Evolutionary conservation across 257 asterid genomes (phyloP).

Genomic region (Coffea canephora): DNA sequence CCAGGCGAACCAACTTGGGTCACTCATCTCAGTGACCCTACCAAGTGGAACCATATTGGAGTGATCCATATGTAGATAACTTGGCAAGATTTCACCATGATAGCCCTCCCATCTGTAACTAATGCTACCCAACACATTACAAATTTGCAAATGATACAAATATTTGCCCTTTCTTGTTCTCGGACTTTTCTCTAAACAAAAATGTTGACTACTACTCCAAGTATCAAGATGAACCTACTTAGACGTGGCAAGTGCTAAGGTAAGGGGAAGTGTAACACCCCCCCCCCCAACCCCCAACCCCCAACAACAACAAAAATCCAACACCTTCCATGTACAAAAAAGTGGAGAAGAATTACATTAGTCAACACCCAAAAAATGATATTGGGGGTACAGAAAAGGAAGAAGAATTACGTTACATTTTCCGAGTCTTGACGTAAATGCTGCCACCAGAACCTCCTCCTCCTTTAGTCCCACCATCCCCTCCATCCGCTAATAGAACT

Average conservation of each 20-base stretch:
- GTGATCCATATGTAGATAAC: too few relatives aligned
- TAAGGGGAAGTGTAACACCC: background rate
- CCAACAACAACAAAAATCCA: background rate
- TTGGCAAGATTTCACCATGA: too few relatives aligned
- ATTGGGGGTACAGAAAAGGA: background rate
- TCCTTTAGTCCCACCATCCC: conserved; percentile 79
- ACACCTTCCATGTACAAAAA: background rate
- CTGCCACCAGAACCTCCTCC: conserved; percentile 98
- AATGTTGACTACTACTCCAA: too few relatives aligned
- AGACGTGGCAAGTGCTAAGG: background rate
- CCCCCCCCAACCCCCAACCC: too few relatives aligned
- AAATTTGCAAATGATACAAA: too few relatives aligned
- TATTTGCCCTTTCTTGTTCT: too few relatives aligned
- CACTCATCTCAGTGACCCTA: too few relatives aligned
- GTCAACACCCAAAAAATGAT: background rate
- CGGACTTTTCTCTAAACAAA: background rate
- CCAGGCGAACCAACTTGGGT: too few relatives aligned
- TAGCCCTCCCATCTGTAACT: too few relatives aligned
- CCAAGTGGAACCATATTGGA: too few relatives aligned
- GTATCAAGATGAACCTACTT: background rate
- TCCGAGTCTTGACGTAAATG: conserved; percentile 56
- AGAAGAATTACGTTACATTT: conserved; percentile 55
- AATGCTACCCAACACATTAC: too few relatives aligned
- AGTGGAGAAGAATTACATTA: background rate
- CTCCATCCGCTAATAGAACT: conserved; percentile 72